phyloP scores from a whole-genome alignment of 495 filamentous ascomycete genomes.

The Daldinia childiae region DNA sequence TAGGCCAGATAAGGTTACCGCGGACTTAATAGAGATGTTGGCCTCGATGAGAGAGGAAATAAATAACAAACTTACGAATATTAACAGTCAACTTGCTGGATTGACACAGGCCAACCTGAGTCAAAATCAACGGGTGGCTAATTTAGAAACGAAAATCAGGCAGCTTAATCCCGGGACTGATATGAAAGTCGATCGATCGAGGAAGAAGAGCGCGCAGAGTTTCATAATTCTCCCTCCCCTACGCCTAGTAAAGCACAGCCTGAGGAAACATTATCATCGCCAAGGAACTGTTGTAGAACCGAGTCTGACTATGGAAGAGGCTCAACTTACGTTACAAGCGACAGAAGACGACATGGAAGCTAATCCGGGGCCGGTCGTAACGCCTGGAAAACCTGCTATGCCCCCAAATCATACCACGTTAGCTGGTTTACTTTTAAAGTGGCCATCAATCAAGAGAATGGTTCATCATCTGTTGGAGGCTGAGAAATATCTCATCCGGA shows the following conservation, averaged over 20 bases:
- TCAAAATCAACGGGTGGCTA: slow-evolving; percentile 39
- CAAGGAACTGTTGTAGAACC: slow-evolving; percentile 43
- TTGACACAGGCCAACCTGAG: slow-evolving; percentile 23
- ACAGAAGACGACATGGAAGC: slow-evolving; percentile 54
- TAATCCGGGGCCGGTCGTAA: slow-evolving; percentile 56
- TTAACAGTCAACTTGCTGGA: slow-evolving; percentile 27
- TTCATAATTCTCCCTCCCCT: slow-evolving; percentile 33
- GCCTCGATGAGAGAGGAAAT: slow-evolving; percentile 48
- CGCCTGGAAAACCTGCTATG: slow-evolving; percentile 68
- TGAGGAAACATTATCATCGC: slow-evolving; percentile 43
- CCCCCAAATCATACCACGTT: slow-evolving; percentile 82
- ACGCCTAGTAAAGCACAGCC: slow-evolving; percentile 28
- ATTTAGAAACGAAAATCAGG: slow-evolving; percentile 37
- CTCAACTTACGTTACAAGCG: slow-evolving; percentile 48
- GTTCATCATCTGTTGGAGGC: slow-evolving; percentile 56
- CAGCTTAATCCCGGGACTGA: slow-evolving; percentile 38
- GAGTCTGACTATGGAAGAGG: slow-evolving; percentile 44
- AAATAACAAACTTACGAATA: slow-evolving; percentile 31
- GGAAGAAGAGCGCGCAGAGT: slow-evolving; percentile 39
- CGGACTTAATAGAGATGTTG: slow-evolving; percentile 59
- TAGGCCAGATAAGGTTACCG: slow-evolving; percentile 63
- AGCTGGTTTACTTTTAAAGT: slow-evolving; percentile 79
- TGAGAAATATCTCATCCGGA: slow-evolving; percentile 69
- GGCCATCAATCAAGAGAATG: slow-evolving; percentile 70
- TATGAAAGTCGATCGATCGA: slow-evolving; percentile 47